Percentiles rank a stretch among this genome's conserved stretches.
These are phyloP conservation scores for Pochonia chlamydosporia DNA, from an alignment of 2,329 filamentous ascomycete species.

Conservation along the genomic window DNA sequence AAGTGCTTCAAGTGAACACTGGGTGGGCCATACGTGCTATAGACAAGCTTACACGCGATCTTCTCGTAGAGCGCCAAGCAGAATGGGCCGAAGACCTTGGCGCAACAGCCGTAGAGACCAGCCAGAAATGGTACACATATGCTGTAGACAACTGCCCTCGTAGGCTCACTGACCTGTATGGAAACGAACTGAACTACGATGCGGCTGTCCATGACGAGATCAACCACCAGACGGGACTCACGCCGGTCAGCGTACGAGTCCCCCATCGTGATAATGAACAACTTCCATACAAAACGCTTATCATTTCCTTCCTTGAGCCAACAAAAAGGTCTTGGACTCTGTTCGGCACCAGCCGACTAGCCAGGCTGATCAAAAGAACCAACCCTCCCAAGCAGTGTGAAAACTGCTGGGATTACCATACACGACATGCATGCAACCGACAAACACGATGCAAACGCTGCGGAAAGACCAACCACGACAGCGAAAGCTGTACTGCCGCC, in stretches of 20 bases:
- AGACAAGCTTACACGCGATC: neutral
- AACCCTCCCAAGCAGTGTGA: neutral
- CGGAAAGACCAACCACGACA: neutral
- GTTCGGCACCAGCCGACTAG: neutral
- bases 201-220: slow-evolving; percentile 5
- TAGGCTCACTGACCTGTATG: slow-evolving; percentile 7
- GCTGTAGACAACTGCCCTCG: slow-evolving; percentile 9
- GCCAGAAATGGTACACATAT: slow-evolving; percentile 10
- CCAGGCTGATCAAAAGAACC: neutral
- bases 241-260: slow-evolving; percentile 6
- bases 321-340: slow-evolving; percentile 10
- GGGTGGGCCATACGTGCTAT: neutral
- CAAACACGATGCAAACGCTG: neutral
- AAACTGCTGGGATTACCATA: slow-evolving; percentile 3
- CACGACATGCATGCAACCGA: neutral
- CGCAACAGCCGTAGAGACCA: slow-evolving; percentile 9
- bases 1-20: neutral
- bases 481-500: neutral
- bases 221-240: slow-evolving; percentile 6
- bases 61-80: slow-evolving; percentile 6
- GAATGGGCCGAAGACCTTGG: slow-evolving; percentile 10
- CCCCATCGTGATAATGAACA: slow-evolving; percentile 2
- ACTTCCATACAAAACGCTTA: slow-evolving; percentile 10
- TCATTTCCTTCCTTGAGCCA: slow-evolving; percentile 11
- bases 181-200: slow-evolving; percentile 6